A percentile compares a stretch with the other conserved stretches of the same genome.
These are phyloP conservation scores for Forsythia suspensa DNA, from an alignment of 257 asterid species.

Conservation along the genomic window DNA sequence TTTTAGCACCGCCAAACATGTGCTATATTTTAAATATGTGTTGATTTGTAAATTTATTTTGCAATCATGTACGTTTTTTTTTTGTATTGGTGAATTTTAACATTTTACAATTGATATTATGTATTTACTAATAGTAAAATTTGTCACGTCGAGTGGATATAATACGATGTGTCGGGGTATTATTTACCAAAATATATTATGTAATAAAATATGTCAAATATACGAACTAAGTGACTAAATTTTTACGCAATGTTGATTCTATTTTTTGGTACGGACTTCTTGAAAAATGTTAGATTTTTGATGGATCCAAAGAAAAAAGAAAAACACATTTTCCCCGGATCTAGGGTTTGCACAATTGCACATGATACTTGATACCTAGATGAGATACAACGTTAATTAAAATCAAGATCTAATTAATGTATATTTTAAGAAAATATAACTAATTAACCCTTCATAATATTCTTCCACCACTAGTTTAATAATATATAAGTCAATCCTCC, in stretches of 20 bases:
- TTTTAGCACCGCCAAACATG: no score
- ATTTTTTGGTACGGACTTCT: constrained; percentile 34
- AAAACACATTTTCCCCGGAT: constrained; percentile 1
- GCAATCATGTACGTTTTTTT: no score
- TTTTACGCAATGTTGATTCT: constrained; percentile 37
- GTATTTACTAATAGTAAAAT: no score
- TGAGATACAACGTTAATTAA: neutral
- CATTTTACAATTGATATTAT: no score
- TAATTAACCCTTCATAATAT: neutral
- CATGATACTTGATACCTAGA: neutral
- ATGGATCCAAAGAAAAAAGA: neutral
- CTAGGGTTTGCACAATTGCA: constrained; percentile 12
- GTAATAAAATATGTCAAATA: no score
- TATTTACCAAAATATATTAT: no score
- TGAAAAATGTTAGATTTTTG: neutral
- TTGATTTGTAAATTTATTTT: no score
- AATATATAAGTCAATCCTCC: neutral
- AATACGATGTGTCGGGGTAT: no score
- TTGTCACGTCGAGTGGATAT: no score
- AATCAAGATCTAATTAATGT: neutral
- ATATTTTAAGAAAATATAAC: neutral
- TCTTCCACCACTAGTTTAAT: neutral
- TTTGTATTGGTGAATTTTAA: no score
- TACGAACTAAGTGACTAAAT: neutral
- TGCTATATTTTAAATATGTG: no score